Evolutionary conservation across 495 filamentous ascomycete species (phyloP), one percentile per base, ranked within the genome.

Genomic region (Choiromyces venosus): DNA sequence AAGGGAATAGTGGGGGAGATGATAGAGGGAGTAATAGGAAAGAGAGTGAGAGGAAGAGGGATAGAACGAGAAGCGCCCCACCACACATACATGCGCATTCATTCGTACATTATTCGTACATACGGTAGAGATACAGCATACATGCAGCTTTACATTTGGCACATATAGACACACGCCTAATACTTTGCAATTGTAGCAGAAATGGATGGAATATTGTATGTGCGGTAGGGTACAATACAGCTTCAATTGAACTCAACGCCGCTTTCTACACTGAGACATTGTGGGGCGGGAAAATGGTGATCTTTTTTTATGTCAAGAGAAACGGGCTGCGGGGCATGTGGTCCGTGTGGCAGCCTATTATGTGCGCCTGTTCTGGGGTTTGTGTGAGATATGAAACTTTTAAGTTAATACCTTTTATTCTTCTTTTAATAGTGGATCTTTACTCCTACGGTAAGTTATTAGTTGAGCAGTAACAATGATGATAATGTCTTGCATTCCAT

Each of bases 61-160:
- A n/a, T n/a, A 56, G 46, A 56, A 0, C 5, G 46, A 56, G 52
- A 33, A 61, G 25, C 52, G 12, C 52, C 52, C 52, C 52, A 61
- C 52, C 52, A 61, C 12, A 61, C 25, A 61, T 61, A 61, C 10
- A 12, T 14, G 10, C 25, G 6, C 12, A 61, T 33, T 33, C 52
- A 61, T 25, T 61, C 52, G 33, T 5, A 61, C 52, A 61, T 61
- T 61, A 61, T 61, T 61, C 52, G 52, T 61, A 61, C 52, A 61
- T 33, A 61, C 9, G 25, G 52, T 18, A 61, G 52, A 61, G 52
- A 5, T 61, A 29, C 52, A 61, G 12, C 25, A 61, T 61, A 61
- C 33, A 33, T 61, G 52, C 52, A 61, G 52, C 52, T 61, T 12
- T 29, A 33, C 25, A 61, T 61, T 61, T 33, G 25, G 52, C 7